Base-by-base conservation (phyloP, 768 basidiomycete species). In the Boletus reticuloceps region DNA sequence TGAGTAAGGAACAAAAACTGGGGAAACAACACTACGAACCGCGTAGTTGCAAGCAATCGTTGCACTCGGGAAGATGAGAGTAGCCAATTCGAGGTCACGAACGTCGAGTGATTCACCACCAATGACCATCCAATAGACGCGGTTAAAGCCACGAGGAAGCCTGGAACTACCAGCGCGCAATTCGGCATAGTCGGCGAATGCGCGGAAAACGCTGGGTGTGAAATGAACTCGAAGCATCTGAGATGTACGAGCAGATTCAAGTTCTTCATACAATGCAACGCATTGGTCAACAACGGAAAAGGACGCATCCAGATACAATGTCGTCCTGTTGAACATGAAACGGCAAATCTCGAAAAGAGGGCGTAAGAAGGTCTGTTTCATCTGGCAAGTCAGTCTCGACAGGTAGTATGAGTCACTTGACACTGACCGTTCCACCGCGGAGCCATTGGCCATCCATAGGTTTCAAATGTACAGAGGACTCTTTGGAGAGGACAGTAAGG, bases 261-360 rank as follows among this genome's bases (percentile, higher is more conserved):
- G 58, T 10, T 55, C 58, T 38, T 59, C 53, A 5, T 27, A 59
- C 11, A 59, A 42, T 6, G 58, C 47, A 41, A 42, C 20, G 29
- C 58, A 59, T 38, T 59, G 58, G 11, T 47, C 51, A 32, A 20
- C 43, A 31, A 59, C 58, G 8, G 58, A 59, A 8, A 16, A 10
- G 13, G 58, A 59, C 2, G 47, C 41, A 38, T 59, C 58, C 13
- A 59, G 39, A 34, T 59, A 55, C 16, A 60, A 46, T 12, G 58
- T 60, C 31, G 58, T 50, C 13, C 44, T 47, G 36, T 60, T 60
- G 58, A 59, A 60, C 58, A 59, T 59, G 48, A 59, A 60, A 32
- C 58, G 58, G 20, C 58, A 58, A 34, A 59, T 60, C 19, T 59
- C 58, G 36, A 59, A 59, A 41, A 60, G 58, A 25, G 58, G 58